Evolutionary conservation across 805 yeast genomes (phyloP), one percentile per base, ranked within the genome.

Genomic region (Suhomyces kilbournensis): DNA sequence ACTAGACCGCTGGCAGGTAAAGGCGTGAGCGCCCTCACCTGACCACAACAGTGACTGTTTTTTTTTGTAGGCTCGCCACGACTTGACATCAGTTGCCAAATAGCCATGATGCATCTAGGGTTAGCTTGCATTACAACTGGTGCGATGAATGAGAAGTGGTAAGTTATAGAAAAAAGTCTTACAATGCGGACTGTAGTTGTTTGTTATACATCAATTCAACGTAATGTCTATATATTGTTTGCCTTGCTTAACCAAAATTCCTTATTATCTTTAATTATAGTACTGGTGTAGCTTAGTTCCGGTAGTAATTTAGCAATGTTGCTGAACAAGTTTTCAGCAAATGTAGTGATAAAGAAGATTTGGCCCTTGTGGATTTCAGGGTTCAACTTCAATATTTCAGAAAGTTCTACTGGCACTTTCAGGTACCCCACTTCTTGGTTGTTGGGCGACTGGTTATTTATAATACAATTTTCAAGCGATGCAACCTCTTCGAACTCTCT

Each of bases 321-420:
- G 44, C 72, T 69, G 69, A 93, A 93, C 65, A 91, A 82, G 50
- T 84, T 85, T 55, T 75, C 82, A 4, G 97, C 97, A 76, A 89
- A 92, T 15, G 89, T 79, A 60, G 81, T 77, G 53, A 91, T 90
- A 75, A 92, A 92, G 64, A 89, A 90, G 30, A 89, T 68, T 70
- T 92, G 97, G 15, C 92, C 89, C 56, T 79, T 77, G 30, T 84
- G 84, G 35, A 91, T 72, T 12, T 62, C 55, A 7, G 86, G 84
- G 50, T 77, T 78, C 44, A 66, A 58, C 7, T 59, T 48, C 19
- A 86, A 66, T 4, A 86, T 77, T 8, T 74, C 75, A 1, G 75
- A 70, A 8, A 80, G 61, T 2, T 65, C 54, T 17, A 52, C 44
- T 0, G 83, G 82, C 45, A 79, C 65, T 60, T 70, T 64, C 43